These are phyloP conservation scores for Colletotrichum spinosum DNA, from an alignment of 2,329 filamentous ascomycete genomes.

Conservation along the genomic window DNA sequence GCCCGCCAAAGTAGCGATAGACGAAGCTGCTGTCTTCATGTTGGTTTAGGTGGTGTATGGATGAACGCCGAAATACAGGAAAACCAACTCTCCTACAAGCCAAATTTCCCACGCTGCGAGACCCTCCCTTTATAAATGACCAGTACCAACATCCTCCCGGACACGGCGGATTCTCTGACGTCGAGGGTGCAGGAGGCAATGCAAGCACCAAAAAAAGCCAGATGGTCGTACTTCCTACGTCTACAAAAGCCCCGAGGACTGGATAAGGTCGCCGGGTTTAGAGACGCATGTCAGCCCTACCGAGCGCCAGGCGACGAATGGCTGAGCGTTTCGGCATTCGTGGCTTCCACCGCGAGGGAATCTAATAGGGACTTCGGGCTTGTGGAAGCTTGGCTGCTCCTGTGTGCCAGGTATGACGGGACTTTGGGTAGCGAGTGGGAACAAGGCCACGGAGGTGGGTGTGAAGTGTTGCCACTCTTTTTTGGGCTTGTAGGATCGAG, in stretches of 20 bases:
- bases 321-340: neutral
- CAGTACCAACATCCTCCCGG: neutral
- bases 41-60: neutral
- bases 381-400: slow-evolving; percentile 1
- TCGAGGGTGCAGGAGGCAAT: neutral
- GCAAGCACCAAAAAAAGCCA: neutral
- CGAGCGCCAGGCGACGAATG: neutral
- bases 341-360: slow-evolving; percentile 6
- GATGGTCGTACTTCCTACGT: no score
- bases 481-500: no score
- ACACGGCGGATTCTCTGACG: slow-evolving; percentile 3
- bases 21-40: neutral
- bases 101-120: neutral
- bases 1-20: neutral
- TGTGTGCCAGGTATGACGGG: neutral
- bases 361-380: neutral
- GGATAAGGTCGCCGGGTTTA: neutral
- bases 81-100: neutral
- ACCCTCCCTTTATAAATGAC: neutral
- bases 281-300: slow-evolving; percentile 26
- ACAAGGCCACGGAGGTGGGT: no score
- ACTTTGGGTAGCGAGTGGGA: neutral
- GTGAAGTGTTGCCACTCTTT: no score
- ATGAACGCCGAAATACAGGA: neutral
- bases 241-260: neutral